These are phyloP conservation scores for Fusarium tjaetaba DNA, from an alignment of 2,329 filamentous ascomycete genomes.

Conservation along the genomic window DNA sequence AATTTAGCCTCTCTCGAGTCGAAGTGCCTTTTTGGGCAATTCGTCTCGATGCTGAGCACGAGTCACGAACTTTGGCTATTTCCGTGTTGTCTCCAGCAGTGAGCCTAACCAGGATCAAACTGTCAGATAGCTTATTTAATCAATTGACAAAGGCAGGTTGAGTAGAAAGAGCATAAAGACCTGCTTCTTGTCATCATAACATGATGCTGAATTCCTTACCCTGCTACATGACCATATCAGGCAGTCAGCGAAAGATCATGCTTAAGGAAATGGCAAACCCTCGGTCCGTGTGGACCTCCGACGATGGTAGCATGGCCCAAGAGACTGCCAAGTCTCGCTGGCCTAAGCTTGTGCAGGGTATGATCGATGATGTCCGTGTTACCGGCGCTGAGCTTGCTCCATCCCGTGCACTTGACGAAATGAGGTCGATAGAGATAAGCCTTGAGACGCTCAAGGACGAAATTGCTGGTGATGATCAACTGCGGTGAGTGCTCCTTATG, in stretches of 20 bases:
- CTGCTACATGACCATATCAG: not conserved
- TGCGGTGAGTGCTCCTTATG: not conserved
- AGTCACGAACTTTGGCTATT: not conserved
- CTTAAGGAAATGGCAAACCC: not conserved
- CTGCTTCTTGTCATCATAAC: not conserved
- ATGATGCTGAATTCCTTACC: too few species aligned
- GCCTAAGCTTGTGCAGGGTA: conserved; percentile 1
- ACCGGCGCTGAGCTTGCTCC: not conserved
- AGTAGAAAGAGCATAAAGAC: not conserved
- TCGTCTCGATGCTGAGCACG: not conserved
- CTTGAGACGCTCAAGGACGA: not conserved
- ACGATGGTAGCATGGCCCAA: not conserved
- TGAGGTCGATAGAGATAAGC: not conserved
- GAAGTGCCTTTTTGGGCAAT: conserved; percentile 1
- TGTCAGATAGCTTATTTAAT: not conserved
- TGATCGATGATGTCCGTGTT: not conserved
- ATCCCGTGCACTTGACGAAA: not conserved
- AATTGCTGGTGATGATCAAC: not conserved
- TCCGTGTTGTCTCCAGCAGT: not conserved
- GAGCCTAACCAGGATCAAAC: not conserved
- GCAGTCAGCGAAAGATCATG: not conserved
- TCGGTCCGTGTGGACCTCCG: conserved; percentile 3
- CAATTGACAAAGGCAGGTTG: not conserved
- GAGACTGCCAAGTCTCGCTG: conserved; percentile 4
- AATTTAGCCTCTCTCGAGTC: not conserved